Percentiles rank a stretch among this genome's conserved stretches.
Evolutionary conservation across 345 rosid genomes (phyloP).

Genomic region (Bruguiera gymnorhiza): DNA sequence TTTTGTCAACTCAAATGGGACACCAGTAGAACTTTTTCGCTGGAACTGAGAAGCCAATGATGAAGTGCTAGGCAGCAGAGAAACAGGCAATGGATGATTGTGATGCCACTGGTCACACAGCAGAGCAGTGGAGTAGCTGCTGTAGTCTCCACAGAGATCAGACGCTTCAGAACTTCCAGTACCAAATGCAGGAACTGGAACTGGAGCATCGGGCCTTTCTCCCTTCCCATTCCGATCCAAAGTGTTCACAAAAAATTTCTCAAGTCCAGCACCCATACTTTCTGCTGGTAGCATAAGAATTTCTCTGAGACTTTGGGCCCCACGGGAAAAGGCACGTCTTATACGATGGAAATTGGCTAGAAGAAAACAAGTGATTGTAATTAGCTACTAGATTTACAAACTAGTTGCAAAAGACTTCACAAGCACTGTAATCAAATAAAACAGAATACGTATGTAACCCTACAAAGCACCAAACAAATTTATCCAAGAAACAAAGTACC

Average conservation of each 20-base stretch:
- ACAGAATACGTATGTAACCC: no score
- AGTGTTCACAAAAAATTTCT: slow-evolving; percentile 60
- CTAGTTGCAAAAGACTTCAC: neutral
- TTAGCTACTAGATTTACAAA: neutral
- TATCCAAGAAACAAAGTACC: neutral
- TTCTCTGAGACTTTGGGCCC: slow-evolving; percentile 53
- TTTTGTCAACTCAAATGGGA: slow-evolving; percentile 25
- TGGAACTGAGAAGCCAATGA: slow-evolving; percentile 33
- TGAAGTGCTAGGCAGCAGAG: slow-evolving; percentile 23
- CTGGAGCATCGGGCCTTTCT: slow-evolving; percentile 62
- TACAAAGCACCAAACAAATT: no score
- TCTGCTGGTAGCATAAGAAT: slow-evolving; percentile 60
- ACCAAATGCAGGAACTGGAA: slow-evolving; percentile 74
- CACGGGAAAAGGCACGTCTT: slow-evolving; percentile 56
- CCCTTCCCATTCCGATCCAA: slow-evolving; percentile 86
- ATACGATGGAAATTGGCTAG: slow-evolving; percentile 71
- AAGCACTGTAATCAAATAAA: no score
- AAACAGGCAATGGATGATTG: slow-evolving; percentile 27
- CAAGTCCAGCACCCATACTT: slow-evolving; percentile 54
- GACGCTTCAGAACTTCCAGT: slow-evolving; percentile 55
- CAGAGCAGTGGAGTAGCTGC: slow-evolving; percentile 38
- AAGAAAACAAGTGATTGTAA: neutral
- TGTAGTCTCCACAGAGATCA: slow-evolving; percentile 64
- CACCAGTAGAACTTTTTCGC: slow-evolving; percentile 31
- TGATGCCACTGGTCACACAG: slow-evolving; percentile 54